phyloP scores from a whole-genome alignment of 2,329 filamentous ascomycete genomes.

The Aspergillus hiratsukae region DNA sequence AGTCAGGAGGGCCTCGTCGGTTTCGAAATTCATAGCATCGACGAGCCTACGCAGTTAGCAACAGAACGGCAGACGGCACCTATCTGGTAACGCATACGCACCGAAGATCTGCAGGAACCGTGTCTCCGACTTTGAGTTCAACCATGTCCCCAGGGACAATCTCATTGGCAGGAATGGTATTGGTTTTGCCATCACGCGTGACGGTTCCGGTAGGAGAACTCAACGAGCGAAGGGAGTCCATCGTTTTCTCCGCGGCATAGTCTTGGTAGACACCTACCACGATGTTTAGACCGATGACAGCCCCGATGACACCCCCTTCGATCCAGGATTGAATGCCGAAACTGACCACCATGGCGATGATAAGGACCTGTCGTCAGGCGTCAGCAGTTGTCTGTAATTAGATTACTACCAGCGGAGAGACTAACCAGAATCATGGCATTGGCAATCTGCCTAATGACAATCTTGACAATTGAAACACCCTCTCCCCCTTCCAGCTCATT shows the following conservation, averaged over 20 bases:
- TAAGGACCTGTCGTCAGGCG: slow-evolving; percentile 60
- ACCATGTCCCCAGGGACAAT: slow-evolving; percentile 61
- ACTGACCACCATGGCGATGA: slow-evolving; percentile 67
- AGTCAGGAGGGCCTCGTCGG: slow-evolving; percentile 63
- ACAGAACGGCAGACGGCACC: too few relatives aligned
- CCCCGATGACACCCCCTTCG: slow-evolving; percentile 57
- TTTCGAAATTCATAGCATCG: slow-evolving; percentile 67
- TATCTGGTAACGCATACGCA: slow-evolving; percentile 34
- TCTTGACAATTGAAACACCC: slow-evolving; percentile 66
- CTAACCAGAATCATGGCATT: slow-evolving; percentile 65
- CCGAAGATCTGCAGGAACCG: slow-evolving; percentile 57
- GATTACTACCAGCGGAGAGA: slow-evolving; percentile 1
- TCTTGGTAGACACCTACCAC: slow-evolving; percentile 59
- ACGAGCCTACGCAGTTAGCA: slow-evolving; percentile 41
- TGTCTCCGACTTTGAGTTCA: slow-evolving; percentile 55
- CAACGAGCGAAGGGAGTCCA: slow-evolving; percentile 54
- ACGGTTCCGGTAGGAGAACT: slow-evolving; percentile 56
- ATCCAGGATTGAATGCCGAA: slow-evolving; percentile 56
- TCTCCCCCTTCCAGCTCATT: slow-evolving; percentile 63
- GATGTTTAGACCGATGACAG: slow-evolving; percentile 56
- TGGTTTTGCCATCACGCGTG: slow-evolving; percentile 54
- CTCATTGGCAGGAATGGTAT: slow-evolving; percentile 52
- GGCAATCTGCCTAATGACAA: slow-evolving; percentile 61
- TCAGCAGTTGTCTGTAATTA: not conserved
- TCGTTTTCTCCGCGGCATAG: slow-evolving; percentile 58